phyloP scores from a whole-genome alignment of 1,284 basidiomycete species.

The Ganoderma resinaceum region DNA sequence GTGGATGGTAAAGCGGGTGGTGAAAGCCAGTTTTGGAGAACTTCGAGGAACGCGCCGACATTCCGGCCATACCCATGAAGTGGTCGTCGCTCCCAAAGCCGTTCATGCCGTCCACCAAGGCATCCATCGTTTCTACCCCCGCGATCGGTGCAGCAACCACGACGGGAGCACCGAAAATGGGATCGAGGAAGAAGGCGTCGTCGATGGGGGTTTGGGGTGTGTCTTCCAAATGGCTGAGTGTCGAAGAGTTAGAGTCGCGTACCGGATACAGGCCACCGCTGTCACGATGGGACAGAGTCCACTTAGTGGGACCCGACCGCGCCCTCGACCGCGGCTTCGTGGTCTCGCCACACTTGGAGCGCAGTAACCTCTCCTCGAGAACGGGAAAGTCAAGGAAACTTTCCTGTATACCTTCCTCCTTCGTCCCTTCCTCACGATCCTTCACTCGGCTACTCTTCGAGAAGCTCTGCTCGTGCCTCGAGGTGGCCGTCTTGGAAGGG shows the following conservation, averaged over 20 bases:
- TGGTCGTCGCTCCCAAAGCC: conserved; percentile 56
- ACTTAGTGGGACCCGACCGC: conserved; percentile 57
- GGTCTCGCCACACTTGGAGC: conserved; percentile 29
- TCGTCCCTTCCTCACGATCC: conserved; percentile 24
- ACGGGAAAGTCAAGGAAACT: conserved; percentile 34
- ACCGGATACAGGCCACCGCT: conserved; percentile 46
- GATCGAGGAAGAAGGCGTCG: conserved; percentile 49
- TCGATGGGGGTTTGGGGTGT: conserved; percentile 74
- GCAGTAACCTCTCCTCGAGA: conserved; percentile 26
- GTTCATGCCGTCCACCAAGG: conserved; percentile 86
- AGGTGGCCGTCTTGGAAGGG: conserved; percentile 34
- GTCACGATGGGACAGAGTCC: conserved; percentile 49
- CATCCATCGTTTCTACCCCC: conserved; percentile 85
- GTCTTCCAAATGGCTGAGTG: conserved; percentile 62
- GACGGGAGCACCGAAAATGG: conserved; percentile 63
- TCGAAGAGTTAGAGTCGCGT: conserved; percentile 70
- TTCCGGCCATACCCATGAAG: conserved; percentile 49
- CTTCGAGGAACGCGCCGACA: conserved; percentile 52
- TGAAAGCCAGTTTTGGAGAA: conserved; percentile 46
- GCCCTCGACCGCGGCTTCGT: conserved; percentile 37
- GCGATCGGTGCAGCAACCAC: conserved; percentile 77
- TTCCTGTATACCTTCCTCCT: conserved; percentile 28
- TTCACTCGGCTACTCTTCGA: conserved; percentile 28
- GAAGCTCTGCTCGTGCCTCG: conserved; percentile 31
- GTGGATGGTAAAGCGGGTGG: conserved; percentile 80